Conservation (phyloP, 345 rosid genomes). For the Fremontodendron californicum region DNA sequence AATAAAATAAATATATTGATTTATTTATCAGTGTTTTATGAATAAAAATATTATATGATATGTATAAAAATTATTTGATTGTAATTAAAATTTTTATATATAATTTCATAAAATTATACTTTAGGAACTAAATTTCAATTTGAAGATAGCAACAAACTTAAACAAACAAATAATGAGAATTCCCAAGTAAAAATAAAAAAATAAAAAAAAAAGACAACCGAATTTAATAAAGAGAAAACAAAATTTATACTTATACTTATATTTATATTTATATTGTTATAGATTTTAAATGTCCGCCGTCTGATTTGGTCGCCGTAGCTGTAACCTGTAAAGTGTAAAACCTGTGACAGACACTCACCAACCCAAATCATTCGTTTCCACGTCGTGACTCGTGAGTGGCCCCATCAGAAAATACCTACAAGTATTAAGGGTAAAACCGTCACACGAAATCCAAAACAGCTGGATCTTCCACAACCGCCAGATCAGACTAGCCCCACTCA, state of each 20-base stretch:
- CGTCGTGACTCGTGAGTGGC: background rate
- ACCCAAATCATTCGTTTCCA: constrained; percentile 1
- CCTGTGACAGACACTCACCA: background rate
- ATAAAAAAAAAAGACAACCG: background rate
- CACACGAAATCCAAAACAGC: background rate
- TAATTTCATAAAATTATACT: no score
- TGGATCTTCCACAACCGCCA: background rate
- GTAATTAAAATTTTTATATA: no score
- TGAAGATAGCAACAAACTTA: background rate
- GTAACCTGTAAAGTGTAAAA: background rate
- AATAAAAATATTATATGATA: no score
- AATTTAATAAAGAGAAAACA: background rate
- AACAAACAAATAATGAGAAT: background rate
- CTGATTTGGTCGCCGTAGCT: background rate
- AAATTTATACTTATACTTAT: background rate
- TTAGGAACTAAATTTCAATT: background rate
- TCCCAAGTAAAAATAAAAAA: background rate
- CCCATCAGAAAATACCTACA: background rate
- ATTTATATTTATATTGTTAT: background rate
- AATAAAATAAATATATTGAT: no score
- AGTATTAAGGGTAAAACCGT: background rate
- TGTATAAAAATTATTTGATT: no score
- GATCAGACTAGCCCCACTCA: background rate
- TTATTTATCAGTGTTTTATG: no score
- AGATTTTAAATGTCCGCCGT: background rate